These are phyloP conservation scores for Mayamaea pseudoterrestris DNA, from an alignment of 108 stramenopile genomes.

Conservation along the genomic window DNA sequence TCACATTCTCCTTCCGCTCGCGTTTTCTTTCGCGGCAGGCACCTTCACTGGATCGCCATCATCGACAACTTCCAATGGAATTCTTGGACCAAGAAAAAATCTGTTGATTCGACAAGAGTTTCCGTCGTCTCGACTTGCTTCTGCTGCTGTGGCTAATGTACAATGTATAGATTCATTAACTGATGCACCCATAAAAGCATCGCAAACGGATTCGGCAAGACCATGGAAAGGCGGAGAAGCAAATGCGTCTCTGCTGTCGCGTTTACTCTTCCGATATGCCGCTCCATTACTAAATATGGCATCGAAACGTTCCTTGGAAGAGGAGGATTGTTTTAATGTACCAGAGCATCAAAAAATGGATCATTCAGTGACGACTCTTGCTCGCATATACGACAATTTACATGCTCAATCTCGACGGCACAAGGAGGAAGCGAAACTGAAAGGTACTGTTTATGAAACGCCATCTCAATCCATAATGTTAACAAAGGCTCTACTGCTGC, in stretches of 20 bases:
- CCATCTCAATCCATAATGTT: conserved; percentile 35
- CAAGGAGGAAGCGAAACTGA: not conserved
- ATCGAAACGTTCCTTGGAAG: conserved; percentile 32
- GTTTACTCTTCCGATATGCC: conserved; percentile 42
- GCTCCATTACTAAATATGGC: conserved; percentile 39
- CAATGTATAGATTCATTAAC: too few relatives aligned
- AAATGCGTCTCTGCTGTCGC: conserved; percentile 29
- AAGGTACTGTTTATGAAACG: conserved; percentile 6
- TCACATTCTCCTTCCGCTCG: too few relatives aligned
- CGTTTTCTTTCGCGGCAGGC: too few relatives aligned
- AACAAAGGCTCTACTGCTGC: conserved; percentile 30
- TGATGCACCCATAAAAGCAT: not conserved
- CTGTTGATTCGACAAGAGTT: too few relatives aligned
- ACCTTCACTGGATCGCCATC: too few relatives aligned
- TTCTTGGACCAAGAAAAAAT: too few relatives aligned
- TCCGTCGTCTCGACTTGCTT: too few relatives aligned
- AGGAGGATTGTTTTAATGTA: conserved; percentile 43
- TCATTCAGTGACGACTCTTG: conserved; percentile 17
- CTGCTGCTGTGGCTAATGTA: too few relatives aligned
- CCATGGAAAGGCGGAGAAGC: conserved; percentile 33
- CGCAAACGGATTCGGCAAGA: not conserved
- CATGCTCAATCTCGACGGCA: conserved; percentile 2
- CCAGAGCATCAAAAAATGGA: conserved; percentile 20
- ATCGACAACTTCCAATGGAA: too few relatives aligned
- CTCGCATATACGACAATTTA: conserved; percentile 9